Base-by-base conservation (phyloP, 495 filamentous ascomycete genomes). In the Chaetomium cochliodes region DNA sequence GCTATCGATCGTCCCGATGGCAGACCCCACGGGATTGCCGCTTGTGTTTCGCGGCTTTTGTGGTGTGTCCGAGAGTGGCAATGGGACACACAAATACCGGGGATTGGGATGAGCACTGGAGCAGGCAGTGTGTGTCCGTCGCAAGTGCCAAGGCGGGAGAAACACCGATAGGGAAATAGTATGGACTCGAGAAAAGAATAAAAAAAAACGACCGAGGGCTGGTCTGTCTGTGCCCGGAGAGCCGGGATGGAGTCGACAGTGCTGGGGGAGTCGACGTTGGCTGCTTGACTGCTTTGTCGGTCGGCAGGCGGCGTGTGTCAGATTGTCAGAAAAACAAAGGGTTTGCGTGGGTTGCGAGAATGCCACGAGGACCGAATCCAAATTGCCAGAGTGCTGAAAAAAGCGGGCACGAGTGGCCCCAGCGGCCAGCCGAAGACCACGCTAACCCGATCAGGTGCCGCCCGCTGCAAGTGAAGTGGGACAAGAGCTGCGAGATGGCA, bases 301-400 rank as follows among this genome's bases (percentile, higher is more conserved):
- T 63, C 51, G 56, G 60, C 61, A 52, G 55, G 60, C 60, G 55
- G 60, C 53, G 58, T 59, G 59, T 62, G 60, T 57, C 42, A 49
- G 47, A 54, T 26, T 15, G 57, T 15, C 51, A 58, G 59, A 54
- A 25, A 25, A 28, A 42, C 42, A 41, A 65, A 65, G 62, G 66
- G 50, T 60, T 68, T 68, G 66, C 58, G 65, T 68, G 66, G 57
- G 65, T 69, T 63, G 70, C 64, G 61, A 73, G 62, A 73, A 70
- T 70, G 66, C 68, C 65, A 67, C 65, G 63, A 64, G 61, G 58
- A 37, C 64, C 60, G 20, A 57, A 60, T 11, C 16, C 60, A 64
- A 67, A 64, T 64, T 64, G 57, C 42, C 6, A 37, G 33, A 65
- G 65, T 33, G 25, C 63, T 26, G 51, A 58, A 57, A 66, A 61